phyloP scores from a whole-genome alignment of 306 rosid genomes.

The Casuarina equisetifolia region DNA sequence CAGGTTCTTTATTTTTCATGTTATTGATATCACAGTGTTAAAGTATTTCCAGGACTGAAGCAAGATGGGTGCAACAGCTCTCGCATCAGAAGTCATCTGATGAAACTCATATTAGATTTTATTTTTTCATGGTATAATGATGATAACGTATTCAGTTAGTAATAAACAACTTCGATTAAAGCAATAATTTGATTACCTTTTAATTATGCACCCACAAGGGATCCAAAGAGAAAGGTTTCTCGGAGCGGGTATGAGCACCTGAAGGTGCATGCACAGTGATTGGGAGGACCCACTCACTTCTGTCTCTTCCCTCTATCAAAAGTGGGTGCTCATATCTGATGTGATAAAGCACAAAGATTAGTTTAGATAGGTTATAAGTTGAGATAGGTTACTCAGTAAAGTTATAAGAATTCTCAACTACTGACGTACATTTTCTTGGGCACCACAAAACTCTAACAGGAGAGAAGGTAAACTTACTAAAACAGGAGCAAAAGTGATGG shows the following conservation, averaged over 20 bases:
- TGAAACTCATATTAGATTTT: background rate
- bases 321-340: conserved; percentile 95
- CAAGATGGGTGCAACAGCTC: background rate
- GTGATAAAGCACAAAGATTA: conserved; percentile 19
- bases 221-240: conserved; percentile 68
- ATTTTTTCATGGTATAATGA: background rate
- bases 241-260: conserved; percentile 56
- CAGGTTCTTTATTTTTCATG: background rate
- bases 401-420: background rate
- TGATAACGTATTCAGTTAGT: background rate
- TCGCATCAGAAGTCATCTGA: background rate
- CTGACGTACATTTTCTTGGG: background rate
- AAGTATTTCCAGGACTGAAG: background rate
- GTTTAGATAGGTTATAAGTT: no score
- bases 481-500: background rate
- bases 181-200: conserved; percentile 41
- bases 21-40: background rate
- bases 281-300: conserved; percentile 92
- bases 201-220: conserved; percentile 60
- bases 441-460: background rate
- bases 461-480: background rate
- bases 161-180: background rate
- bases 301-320: conserved; percentile 83
- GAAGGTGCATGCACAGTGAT: conserved; percentile 87
- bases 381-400: no score